Conservation (phyloP, 441 rosid genomes). For the Mallotus japonicus region DNA sequence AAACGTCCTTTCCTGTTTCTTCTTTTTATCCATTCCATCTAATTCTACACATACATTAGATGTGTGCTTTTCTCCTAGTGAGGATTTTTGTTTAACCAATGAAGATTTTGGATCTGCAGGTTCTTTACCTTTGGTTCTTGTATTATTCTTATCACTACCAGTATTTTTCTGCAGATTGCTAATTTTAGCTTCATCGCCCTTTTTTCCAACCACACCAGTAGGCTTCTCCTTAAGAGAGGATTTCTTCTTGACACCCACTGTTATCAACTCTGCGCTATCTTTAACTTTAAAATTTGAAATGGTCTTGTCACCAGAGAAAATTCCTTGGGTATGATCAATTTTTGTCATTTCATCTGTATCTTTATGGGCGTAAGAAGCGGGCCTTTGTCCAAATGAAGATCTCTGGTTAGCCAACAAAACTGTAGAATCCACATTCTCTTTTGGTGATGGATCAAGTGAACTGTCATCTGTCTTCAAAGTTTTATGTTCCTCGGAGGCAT, state of each 20-base stretch:
- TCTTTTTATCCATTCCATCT: conserved; percentile 13
- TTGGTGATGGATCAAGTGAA: conserved; percentile 20
- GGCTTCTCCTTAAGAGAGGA: conserved; percentile 26
- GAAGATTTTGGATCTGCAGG: background rate
- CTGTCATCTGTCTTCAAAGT: conserved; percentile 27
- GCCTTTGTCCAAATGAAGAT: conserved; percentile 23
- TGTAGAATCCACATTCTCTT: conserved; percentile 24
- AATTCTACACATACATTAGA: conserved; percentile 9
- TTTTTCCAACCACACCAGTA: conserved; percentile 17
- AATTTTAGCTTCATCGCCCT: conserved; percentile 18
- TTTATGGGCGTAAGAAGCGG: conserved; percentile 17
- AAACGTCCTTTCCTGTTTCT: conserved; percentile 16
- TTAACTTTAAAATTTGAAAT: conserved; percentile 11
- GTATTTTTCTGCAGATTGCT: conserved; percentile 15
- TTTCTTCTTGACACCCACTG: conserved; percentile 15
- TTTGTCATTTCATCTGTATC: conserved; percentile 15
- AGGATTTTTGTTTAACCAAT: conserved; percentile 20
- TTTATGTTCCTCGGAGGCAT: conserved; percentile 16
- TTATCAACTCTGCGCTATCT: conserved; percentile 23
- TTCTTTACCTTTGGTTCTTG: background rate
- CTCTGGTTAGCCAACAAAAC: conserved; percentile 18
- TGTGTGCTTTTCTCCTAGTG: conserved; percentile 21
- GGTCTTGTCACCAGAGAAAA: conserved; percentile 15
- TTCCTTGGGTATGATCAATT: conserved; percentile 10
- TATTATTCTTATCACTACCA: conserved; percentile 15